Evolutionary conservation across 495 filamentous ascomycete genomes (phyloP), one percentile per base, ranked within the genome.

Genomic region (Eremomyces bilateralis): DNA sequence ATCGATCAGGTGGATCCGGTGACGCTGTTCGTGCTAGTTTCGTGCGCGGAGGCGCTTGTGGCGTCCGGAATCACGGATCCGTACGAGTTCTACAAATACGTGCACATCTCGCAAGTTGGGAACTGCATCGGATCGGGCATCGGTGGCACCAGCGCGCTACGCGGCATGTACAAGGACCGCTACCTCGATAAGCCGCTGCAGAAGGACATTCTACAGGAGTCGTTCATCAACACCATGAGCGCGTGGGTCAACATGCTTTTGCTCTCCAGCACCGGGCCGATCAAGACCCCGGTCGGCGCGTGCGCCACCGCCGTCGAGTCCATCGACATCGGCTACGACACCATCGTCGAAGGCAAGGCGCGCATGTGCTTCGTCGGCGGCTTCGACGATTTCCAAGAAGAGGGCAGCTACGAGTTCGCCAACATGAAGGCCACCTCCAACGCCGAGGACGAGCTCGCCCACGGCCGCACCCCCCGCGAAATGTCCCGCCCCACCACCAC

Each of bases 401-500:
- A 99, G 60, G 88, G 90, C 34, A 94, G 88, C 3, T 95, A 93
- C 45, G 88, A 99, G 56, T 99, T 99, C 51, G 88, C 88, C 64
- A 99, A 99, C 60, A 99, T 99, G 88, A 90, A 91, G 57, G 88
- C 88, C 21, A 99, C 88, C 29, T 91, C 80, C 64, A 99, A 94
- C 45, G 81, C 84, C 17, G 75, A 92, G 35, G 82, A 94, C 40
- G 88, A 95, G 49, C 79, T 95, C 47, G 82, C 78, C 4, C 85
- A 94, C 45, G 88, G 88, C 21, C 78, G 88, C 42, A 93, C 88
- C 21, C 90, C 88, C 0, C 71, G 71, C 50, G 88, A 99, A 60
- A 99, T 99, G 88, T 99, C 88, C 0, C 71, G 88, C 29, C 88
- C 88, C 1, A 88, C 88, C 5, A 95, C 88, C 5, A 99, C 88